Base-by-base conservation (phyloP, 2,329 filamentous ascomycete genomes). In the Sphaerulina musiva region DNA sequence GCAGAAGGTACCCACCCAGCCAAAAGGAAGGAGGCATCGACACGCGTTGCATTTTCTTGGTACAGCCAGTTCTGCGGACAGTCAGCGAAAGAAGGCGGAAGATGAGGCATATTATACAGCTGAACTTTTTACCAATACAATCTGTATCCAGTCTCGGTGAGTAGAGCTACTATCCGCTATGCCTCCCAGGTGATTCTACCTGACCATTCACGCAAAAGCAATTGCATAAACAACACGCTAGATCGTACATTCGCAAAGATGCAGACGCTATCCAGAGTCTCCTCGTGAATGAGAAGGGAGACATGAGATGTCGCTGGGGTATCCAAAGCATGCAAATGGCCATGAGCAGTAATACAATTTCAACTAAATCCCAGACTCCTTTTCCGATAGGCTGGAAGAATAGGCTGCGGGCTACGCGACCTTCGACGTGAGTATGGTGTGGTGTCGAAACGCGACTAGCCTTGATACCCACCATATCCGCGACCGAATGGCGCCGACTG, bases 391-490 rank as follows among this genome's bases (percentile, higher is more conserved):
- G 40, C 40, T 5, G 5, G 38, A 47, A 14, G 47, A 38, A 34
- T 32, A 51, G 39, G 14, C n/a, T 17, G 29, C 7, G 48, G 48
- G 39, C 48, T 46, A 10, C 48, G 48, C 26, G 48, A 51, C 34
- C 48, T 52, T 56, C 53, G 44, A 46, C 17, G 14, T 29, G 39
- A 26, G 14, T 6, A 12, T 34, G 23, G 17, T 11, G 23, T 51
- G 48, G 48, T 31, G 20, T 36, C 42, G 3, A 11, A 38, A 3
- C 42, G 48, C 48, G 17, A 45, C 56, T 80, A 83, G 62, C 77
- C 77, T 69, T 82, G 80, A 71, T 83, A 83, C 63, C 77, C 79
- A 62, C 78, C 78, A 66, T 80, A 82, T 67, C 80, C 80, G 61
- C 74, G 74, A 61, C 75, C 77, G 63, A 73, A 75, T 56, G 62